A percentile compares a stretch with the other conserved stretches of the same genome.
Conservation (phyloP, 257 asterid genomes). For the Misopates orontium region DNA sequence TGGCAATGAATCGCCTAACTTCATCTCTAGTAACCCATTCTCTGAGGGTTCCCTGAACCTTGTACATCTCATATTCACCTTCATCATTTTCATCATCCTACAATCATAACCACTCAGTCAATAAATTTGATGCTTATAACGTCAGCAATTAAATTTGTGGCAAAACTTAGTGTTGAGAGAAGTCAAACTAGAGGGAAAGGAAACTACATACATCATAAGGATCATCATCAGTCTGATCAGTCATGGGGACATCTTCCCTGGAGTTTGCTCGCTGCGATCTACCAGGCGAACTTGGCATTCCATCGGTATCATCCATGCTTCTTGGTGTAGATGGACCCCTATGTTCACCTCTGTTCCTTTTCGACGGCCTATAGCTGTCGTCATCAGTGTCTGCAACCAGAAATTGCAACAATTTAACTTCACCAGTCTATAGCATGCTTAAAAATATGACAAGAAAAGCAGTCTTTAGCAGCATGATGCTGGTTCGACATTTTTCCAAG, state of each 20-base stretch:
- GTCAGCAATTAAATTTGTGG: not conserved
- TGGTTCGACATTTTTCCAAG: not conserved
- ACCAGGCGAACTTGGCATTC: slow-evolving; percentile 80
- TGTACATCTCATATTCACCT: slow-evolving; percentile 84
- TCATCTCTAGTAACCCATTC: slow-evolving; percentile 99
- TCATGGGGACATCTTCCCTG: slow-evolving; percentile 80
- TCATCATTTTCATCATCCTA: slow-evolving; percentile 92
- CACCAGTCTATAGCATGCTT: slow-evolving; percentile 2
- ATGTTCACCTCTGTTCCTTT: slow-evolving; percentile 70
- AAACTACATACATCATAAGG: slow-evolving; percentile 57
- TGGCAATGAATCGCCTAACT: slow-evolving; percentile 90
- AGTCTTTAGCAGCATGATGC: not conserved
- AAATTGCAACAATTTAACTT: slow-evolving; percentile 1
- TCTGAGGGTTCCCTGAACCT: slow-evolving; percentile 93
- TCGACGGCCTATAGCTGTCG: slow-evolving; percentile 76
- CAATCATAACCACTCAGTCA: slow-evolving; percentile 15
- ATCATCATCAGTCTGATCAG: slow-evolving; percentile 89
- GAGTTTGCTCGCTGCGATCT: slow-evolving; percentile 61
- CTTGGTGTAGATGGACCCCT: slow-evolving; percentile 62
- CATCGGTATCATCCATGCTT: slow-evolving; percentile 71
- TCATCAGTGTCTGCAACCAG: slow-evolving; percentile 79
- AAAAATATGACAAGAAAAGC: not conserved
- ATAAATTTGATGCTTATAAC: slow-evolving; percentile 2
- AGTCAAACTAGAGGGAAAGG: slow-evolving; percentile 13
- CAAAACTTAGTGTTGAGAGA: not conserved